Conservation (phyloP, 352 stramenopile genomes). For the Blastocystis sp. region DNA sequence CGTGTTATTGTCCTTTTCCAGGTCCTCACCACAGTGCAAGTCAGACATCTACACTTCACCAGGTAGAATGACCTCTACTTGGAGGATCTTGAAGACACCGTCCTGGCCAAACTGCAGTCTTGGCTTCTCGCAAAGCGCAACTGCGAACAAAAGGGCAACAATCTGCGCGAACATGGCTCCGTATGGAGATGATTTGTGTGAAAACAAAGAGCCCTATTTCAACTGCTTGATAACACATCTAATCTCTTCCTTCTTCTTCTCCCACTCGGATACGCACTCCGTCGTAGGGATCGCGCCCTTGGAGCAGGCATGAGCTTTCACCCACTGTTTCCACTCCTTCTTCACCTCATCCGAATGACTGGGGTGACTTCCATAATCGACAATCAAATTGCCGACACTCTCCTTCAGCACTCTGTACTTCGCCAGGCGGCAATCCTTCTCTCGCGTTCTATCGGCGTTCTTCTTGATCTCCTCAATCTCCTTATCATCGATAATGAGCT, state of each 20-base stretch:
- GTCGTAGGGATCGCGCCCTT: background rate
- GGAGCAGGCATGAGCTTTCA: background rate
- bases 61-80: background rate
- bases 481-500: background rate
- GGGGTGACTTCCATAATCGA: background rate
- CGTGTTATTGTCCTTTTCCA: constrained; percentile 20
- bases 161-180: background rate
- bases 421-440: background rate
- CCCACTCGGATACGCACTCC: background rate
- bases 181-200: background rate
- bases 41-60: background rate
- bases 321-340: background rate
- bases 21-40: background rate
- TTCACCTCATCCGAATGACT: background rate
- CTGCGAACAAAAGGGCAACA: background rate
- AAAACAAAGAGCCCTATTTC: background rate
- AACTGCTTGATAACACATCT: background rate
- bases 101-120: background rate
- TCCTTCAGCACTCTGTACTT: background rate
- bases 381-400: background rate
- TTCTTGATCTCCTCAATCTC: background rate
- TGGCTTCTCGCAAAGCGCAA: constrained; percentile 4
- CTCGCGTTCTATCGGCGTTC: background rate
- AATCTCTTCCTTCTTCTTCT: background rate
- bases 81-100: constrained; percentile 26